Conservation (phyloP, 31 red algal genomes). For the Asparagopsis taxiformis region DNA sequence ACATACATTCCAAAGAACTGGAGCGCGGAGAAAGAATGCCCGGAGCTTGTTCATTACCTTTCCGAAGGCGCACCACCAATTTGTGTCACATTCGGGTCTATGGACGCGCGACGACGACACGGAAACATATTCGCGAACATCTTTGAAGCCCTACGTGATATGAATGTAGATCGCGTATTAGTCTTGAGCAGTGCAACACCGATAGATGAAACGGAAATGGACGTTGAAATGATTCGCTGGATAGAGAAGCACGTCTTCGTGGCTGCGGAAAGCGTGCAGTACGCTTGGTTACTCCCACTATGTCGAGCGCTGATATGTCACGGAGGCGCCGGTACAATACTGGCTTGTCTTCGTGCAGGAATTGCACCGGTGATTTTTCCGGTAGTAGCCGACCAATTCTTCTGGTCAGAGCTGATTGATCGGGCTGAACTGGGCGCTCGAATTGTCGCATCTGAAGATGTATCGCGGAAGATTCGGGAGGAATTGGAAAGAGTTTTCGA, state of each 20-base stretch:
- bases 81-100: conserved; percentile 19
- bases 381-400: conserved; percentile 34
- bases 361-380: conserved; percentile 37
- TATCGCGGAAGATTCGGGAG: neutral
- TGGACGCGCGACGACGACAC: neutral
- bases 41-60: conserved; percentile 7
- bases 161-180: conserved; percentile 3
- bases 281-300: conserved; percentile 44
- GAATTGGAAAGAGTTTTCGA: neutral
- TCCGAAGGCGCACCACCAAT: neutral
- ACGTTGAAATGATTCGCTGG: conserved; percentile 5
- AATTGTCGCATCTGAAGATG: neutral
- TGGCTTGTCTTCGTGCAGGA: conserved; percentile 36
- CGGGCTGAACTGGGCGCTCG: neutral
- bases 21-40: conserved; percentile 18
- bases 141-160: neutral
- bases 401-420: conserved; percentile 28
- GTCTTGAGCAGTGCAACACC: neutral
- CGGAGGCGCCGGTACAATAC: conserved; percentile 42
- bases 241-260: conserved; percentile 36
- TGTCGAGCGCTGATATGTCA: conserved; percentile 37
- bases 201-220: neutral
- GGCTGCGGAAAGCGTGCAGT: conserved; percentile 10
- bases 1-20: conserved; percentile 32
- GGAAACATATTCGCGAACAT: neutral